These are phyloP conservation scores for Prosopis cineraria DNA, from an alignment of 306 rosid species.

Conservation along the genomic window DNA sequence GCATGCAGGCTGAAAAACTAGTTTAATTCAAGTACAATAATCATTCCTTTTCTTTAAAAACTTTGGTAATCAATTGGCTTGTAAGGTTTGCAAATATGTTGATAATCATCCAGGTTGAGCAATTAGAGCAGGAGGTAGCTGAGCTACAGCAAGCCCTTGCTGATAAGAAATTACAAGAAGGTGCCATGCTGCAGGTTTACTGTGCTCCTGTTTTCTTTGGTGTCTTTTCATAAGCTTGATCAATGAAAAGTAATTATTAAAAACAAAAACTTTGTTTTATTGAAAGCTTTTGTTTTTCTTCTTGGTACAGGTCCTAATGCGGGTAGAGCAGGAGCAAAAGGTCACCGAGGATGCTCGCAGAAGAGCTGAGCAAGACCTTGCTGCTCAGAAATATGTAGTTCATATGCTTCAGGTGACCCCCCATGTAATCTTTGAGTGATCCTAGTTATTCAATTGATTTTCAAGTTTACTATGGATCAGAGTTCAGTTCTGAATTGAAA, in stretches of 20 bases:
- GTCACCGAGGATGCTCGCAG: slow-evolving; percentile 85
- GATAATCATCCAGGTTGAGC: slow-evolving; percentile 68
- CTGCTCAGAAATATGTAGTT: slow-evolving; percentile 73
- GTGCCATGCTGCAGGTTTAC: slow-evolving; percentile 85
- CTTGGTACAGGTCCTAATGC: slow-evolving; percentile 65
- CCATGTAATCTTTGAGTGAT: slow-evolving; percentile 13
- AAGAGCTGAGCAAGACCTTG: slow-evolving; percentile 78
- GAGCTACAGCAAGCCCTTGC: slow-evolving; percentile 58
- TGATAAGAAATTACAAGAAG: slow-evolving; percentile 89
- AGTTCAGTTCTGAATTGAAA: slow-evolving; percentile 11
- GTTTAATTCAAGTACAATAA: slow-evolving; percentile 26
- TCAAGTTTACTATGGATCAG: background rate
- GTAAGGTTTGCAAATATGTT: slow-evolving; percentile 30
- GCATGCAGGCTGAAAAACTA: slow-evolving; percentile 27
- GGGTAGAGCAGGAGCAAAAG: slow-evolving; percentile 85
- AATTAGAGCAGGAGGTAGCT: slow-evolving; percentile 80
- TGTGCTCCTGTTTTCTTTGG: slow-evolving; percentile 45
- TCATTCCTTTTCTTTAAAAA: slow-evolving; percentile 23
- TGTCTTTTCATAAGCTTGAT: slow-evolving; percentile 43
- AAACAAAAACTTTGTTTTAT: background rate
- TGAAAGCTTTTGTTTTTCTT: slow-evolving; percentile 30
- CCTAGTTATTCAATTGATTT: slow-evolving; percentile 26
- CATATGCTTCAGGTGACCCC: slow-evolving; percentile 71
- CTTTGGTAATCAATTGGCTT: slow-evolving; percentile 12
- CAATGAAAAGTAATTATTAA: slow-evolving; percentile 25